Percentiles rank a stretch among this genome's conserved stretches.
Evolutionary conservation across 306 rosid species (phyloP).

Genomic region (Gleditsia sinensis): DNA sequence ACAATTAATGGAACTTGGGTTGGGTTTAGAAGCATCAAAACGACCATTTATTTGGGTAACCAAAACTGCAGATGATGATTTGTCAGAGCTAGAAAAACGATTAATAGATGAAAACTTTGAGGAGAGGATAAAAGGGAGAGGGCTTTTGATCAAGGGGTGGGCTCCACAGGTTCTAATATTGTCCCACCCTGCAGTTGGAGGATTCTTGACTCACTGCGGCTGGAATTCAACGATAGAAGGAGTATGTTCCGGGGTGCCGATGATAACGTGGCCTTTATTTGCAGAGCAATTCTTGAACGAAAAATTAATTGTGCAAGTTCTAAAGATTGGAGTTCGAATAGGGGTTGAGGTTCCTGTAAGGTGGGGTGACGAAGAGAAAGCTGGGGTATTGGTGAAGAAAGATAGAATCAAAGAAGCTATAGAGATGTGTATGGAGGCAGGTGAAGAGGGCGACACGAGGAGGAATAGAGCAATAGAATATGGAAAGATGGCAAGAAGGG

Average conservation of each 20-base stretch:
- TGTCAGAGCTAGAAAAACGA: slow-evolving; percentile 52
- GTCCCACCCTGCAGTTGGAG: slow-evolving; percentile 58
- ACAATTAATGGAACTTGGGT: slow-evolving; percentile 65
- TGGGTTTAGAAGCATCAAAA: slow-evolving; percentile 63
- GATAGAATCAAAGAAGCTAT: slow-evolving; percentile 49
- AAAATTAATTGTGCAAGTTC: slow-evolving; percentile 43
- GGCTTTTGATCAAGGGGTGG: slow-evolving; percentile 65
- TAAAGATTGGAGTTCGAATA: slow-evolving; percentile 41
- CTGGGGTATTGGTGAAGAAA: slow-evolving; percentile 38
- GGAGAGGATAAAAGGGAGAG: slow-evolving; percentile 51
- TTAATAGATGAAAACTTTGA: slow-evolving; percentile 40
- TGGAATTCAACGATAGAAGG: slow-evolving; percentile 73
- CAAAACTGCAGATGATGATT: slow-evolving; percentile 38
- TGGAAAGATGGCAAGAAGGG: slow-evolving; percentile 41
- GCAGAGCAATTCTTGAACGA: slow-evolving; percentile 56
- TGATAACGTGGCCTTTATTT: slow-evolving; percentile 71
- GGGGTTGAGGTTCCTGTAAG: slow-evolving; percentile 34
- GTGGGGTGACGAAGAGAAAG: slow-evolving; percentile 47
- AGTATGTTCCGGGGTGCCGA: slow-evolving; percentile 51
- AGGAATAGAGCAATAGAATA: slow-evolving; percentile 38
- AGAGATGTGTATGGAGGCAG: slow-evolving; percentile 41
- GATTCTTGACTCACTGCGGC: slow-evolving; percentile 68
- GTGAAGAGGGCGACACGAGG: slow-evolving; percentile 41
- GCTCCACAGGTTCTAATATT: slow-evolving; percentile 65
- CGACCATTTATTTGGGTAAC: slow-evolving; percentile 76